These are phyloP conservation scores for Myriosclerotinia duriaeana DNA, from an alignment of 2,329 filamentous ascomycete genomes.

Conservation along the genomic window DNA sequence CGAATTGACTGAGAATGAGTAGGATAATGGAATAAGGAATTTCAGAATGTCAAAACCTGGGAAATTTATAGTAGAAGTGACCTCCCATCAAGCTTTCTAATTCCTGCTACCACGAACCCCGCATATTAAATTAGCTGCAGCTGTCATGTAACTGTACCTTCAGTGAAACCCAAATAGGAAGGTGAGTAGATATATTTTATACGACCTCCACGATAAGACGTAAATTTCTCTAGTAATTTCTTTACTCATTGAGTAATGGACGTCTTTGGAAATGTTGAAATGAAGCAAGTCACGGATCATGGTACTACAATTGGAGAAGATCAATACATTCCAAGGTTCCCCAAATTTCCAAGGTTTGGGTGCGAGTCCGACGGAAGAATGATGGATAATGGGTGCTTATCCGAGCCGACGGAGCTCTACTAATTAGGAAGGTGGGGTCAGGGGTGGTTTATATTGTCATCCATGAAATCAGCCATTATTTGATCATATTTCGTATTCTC, in stretches of 20 bases:
- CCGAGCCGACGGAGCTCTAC: neutral
- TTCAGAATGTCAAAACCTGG: neutral
- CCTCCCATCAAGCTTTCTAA: neutral
- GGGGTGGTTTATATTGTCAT: neutral
- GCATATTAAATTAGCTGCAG: conserved; percentile 2
- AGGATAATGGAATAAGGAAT: neutral
- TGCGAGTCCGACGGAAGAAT: conserved; percentile 4
- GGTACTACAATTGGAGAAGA: neutral
- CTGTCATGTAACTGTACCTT: conserved; percentile 12
- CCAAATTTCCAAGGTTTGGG: neutral
- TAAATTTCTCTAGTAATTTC: neutral
- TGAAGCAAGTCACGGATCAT: neutral
- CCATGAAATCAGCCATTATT: neutral
- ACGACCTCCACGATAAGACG: conserved; percentile 21
- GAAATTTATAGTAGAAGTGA: neutral
- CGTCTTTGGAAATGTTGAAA: neutral
- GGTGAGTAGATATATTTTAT: conserved; percentile 14
- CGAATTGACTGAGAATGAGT: neutral
- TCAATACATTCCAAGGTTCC: neutral
- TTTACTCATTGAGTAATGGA: conserved; percentile 2
- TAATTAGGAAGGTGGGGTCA: conserved; percentile 16
- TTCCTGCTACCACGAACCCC: neutral
- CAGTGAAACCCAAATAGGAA: conserved; percentile 3
- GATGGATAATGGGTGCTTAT: neutral
- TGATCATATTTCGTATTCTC: neutral